Evolutionary conservation across 2,329 filamentous ascomycete species (phyloP).

Genomic region (Teratosphaeria destructans): DNA sequence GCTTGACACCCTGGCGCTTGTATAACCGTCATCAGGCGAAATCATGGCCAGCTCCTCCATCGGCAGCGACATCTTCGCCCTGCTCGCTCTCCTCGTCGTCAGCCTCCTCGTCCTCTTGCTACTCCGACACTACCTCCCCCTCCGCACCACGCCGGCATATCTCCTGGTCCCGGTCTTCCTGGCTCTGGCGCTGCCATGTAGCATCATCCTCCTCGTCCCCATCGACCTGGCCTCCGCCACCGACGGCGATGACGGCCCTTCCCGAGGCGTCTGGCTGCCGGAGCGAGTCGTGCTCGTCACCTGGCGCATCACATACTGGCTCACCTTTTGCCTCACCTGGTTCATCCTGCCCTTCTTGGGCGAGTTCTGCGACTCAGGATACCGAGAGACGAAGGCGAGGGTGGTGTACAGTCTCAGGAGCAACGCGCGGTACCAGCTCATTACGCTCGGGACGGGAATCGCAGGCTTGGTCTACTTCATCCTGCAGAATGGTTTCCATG

Average conservation of each 20-base stretch:
- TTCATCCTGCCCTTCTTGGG: constrained; percentile 86
- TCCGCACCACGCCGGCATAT: constrained; percentile 83
- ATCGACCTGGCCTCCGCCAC: constrained; percentile 82
- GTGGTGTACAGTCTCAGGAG: constrained; percentile 74
- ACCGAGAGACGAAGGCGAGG: constrained; percentile 72
- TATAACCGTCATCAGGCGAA: background rate
- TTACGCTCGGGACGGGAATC: constrained; percentile 60
- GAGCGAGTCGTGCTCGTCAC: constrained; percentile 67
- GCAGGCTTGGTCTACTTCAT: constrained; percentile 76
- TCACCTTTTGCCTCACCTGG: constrained; percentile 93
- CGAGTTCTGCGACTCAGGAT: constrained; percentile 90
- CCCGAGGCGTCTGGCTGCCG: constrained; percentile 79
- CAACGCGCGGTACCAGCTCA: constrained; percentile 81
- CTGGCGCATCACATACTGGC: constrained; percentile 95
- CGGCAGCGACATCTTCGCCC: constrained; percentile 69
- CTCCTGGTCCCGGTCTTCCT: constrained; percentile 89
- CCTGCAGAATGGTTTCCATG: constrained; percentile 62
- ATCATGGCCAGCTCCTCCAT: constrained; percentile 46
- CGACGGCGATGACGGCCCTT: constrained; percentile 49
- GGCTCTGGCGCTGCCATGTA: constrained; percentile 83
- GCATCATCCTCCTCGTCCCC: constrained; percentile 82
- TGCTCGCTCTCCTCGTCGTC: constrained; percentile 61
- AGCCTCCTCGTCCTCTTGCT: constrained; percentile 71
- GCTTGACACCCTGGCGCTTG: background rate
- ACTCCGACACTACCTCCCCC: constrained; percentile 77